Evolutionary conservation across 805 yeast species (phyloP).

Genomic region (Scheffersomyces amazonensis): DNA sequence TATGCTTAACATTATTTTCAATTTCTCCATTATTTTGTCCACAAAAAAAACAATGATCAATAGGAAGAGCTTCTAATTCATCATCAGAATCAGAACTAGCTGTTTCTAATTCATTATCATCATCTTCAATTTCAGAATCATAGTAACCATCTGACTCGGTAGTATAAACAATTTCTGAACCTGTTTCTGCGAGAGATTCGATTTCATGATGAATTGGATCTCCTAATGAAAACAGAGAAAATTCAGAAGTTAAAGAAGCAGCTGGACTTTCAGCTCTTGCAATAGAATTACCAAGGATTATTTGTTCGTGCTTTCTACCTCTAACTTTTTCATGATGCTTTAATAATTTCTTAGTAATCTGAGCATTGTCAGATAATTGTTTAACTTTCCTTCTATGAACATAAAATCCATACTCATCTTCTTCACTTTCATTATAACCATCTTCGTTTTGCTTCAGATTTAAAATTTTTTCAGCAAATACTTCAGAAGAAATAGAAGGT

Average conservation of each 20-base stretch:
- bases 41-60: slow-evolving; percentile 56
- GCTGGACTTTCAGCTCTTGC: slow-evolving; percentile 49
- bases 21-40: slow-evolving; percentile 50
- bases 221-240: slow-evolving; percentile 57
- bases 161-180: slow-evolving; percentile 48
- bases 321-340: slow-evolving; percentile 18
- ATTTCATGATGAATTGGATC: slow-evolving; percentile 25
- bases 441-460: slow-evolving; percentile 16
- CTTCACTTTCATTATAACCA: slow-evolving; percentile 22
- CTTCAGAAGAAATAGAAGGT: slow-evolving; percentile 67
- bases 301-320: background rate
- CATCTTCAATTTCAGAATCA: slow-evolving; percentile 21
- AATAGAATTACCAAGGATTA: slow-evolving; percentile 2
- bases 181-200: slow-evolving; percentile 41
- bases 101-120: slow-evolving; percentile 14
- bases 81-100: slow-evolving; percentile 17
- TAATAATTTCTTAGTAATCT: slow-evolving; percentile 39
- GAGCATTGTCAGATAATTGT: slow-evolving; percentile 22
- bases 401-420: slow-evolving; percentile 56
- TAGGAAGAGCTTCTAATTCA: slow-evolving; percentile 40
- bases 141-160: slow-evolving; percentile 22
- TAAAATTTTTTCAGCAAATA: slow-evolving; percentile 68
- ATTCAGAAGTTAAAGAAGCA: slow-evolving; percentile 51
- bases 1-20: slow-evolving; percentile 50
- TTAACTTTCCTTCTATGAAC: slow-evolving; percentile 24